Conservation (phyloP, 1,139 yeast species). For the Yamadazyma triangularis region DNA sequence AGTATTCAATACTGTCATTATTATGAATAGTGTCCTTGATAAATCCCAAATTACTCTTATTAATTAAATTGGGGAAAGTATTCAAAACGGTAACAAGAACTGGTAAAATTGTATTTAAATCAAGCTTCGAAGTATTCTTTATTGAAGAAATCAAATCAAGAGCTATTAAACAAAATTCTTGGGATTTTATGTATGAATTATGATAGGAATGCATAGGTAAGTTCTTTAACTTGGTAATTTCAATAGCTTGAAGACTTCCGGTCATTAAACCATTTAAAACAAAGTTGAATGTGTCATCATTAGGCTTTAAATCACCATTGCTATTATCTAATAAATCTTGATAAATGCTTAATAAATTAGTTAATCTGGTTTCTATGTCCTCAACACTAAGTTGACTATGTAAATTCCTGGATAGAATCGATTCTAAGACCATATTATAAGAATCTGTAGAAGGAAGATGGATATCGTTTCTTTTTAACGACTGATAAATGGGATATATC, state of each 20-base stretch:
- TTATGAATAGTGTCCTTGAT: conserved; percentile 11
- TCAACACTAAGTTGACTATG: conserved; percentile 20
- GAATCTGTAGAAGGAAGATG: conserved; percentile 26
- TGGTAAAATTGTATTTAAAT: conserved; percentile 22
- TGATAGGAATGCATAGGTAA: conserved; percentile 15
- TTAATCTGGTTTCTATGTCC: conserved; percentile 40
- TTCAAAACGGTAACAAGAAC: conserved; percentile 21
- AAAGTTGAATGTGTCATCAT: conserved; percentile 46
- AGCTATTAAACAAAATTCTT: conserved; percentile 64
- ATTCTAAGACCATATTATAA: conserved; percentile 34
- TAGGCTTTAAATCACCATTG: conserved; percentile 44
- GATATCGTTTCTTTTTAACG: conserved; percentile 35
- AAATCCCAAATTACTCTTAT: conserved; percentile 18
- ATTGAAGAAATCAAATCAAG: conserved; percentile 54
- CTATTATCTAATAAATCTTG: conserved; percentile 48
- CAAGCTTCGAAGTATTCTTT: conserved; percentile 21
- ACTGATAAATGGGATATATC: conserved; percentile 41
- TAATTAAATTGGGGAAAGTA: conserved; percentile 25
- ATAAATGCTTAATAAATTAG: conserved; percentile 59
- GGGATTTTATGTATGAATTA: conserved; percentile 37
- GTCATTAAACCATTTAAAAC: conserved; percentile 48
- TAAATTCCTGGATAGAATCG: conserved; percentile 27
- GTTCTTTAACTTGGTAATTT: conserved; percentile 8
- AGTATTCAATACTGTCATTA: conserved; percentile 9
- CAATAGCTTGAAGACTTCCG: conserved; percentile 35